Conservation (phyloP, 73 alveolate genomes). For the Paramecium sonneborni region DNA sequence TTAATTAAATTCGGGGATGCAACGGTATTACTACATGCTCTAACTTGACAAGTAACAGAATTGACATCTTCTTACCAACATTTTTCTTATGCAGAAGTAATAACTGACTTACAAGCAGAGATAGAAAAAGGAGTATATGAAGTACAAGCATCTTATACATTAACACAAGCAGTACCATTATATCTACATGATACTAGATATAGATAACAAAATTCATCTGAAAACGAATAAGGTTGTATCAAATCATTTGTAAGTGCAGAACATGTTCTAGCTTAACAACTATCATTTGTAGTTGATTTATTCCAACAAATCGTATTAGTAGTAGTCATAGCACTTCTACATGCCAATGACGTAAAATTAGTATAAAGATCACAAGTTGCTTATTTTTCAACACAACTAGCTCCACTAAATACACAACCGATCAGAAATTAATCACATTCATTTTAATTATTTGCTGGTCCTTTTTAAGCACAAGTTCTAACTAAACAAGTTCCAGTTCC, state of each 20-base stretch:
- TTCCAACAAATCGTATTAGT: not conserved
- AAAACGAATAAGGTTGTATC: not conserved
- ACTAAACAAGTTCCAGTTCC: not conserved
- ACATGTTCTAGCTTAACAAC: not conserved
- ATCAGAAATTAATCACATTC: not conserved
- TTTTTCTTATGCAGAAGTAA: not conserved
- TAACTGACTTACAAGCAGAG: not conserved
- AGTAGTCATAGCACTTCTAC: not conserved
- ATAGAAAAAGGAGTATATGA: not conserved
- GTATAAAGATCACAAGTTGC: not conserved
- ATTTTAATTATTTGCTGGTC: not conserved
- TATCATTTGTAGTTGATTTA: not conserved
- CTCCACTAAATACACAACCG: conserved; percentile 10
- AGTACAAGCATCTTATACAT: not conserved
- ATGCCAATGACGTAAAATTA: not conserved
- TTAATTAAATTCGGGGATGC: not conserved
- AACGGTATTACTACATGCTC: conserved; percentile 16
- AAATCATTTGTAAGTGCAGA: not conserved
- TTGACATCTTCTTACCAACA: conserved; percentile 6
- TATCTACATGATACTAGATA: not conserved
- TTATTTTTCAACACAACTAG: not conserved
- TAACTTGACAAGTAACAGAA: not conserved
- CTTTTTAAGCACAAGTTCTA: not conserved
- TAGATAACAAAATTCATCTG: not conserved
- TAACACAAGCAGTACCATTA: not conserved